Evolutionary conservation across 176 grass and related monocot species (phyloP), one percentile per base, ranked within the genome.

Genomic region (Cymbopogon citratus): DNA sequence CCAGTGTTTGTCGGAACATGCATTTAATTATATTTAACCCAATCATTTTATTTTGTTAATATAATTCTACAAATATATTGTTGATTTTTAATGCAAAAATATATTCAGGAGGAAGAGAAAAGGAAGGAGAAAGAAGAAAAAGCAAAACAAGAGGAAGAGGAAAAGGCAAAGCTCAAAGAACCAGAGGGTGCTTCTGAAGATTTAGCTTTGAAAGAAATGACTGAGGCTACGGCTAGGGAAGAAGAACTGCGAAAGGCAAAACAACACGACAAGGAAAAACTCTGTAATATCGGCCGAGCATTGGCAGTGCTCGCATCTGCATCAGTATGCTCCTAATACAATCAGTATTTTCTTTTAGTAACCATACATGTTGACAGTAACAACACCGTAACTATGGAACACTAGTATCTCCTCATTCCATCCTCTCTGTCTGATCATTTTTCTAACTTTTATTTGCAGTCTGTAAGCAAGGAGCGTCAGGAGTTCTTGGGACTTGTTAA

Each of bases 141-240:
- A 2, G 74, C 74, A 73, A 90, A 90, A 41, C 84, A 86, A 69
- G 49, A 90, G 67, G 78, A 82, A 73, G 84, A 90, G 68, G 84
- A 83, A 16, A 83, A 63, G 69, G 33, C 49, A 64, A 83, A 87
- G 67, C 86, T 89, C 71, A 90, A 91, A 74, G 86, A 92, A 80
- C 66, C 28, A n/a, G 71, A 83, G 21, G n/a, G 72, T 51, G 79
- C 65, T 49, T 72, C 84, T 62, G 90, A 98, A 86, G 96, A 98
- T 89, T 75, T 95, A 73, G 96, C 96, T 84, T 87, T 98, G 85
- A 98, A 95, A 75, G 96, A 98, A 87, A 98, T 98, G 96, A 94
- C 80, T 26, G 87, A 81, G 12, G 76, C 96, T 87, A 98, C 96
- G 68, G 84, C 88, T 71, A 93, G 89, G 91, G 92, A 95, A 70